Conservation (phyloP, 2,329 filamentous ascomycete genomes). For the Fusarium floridanum region DNA sequence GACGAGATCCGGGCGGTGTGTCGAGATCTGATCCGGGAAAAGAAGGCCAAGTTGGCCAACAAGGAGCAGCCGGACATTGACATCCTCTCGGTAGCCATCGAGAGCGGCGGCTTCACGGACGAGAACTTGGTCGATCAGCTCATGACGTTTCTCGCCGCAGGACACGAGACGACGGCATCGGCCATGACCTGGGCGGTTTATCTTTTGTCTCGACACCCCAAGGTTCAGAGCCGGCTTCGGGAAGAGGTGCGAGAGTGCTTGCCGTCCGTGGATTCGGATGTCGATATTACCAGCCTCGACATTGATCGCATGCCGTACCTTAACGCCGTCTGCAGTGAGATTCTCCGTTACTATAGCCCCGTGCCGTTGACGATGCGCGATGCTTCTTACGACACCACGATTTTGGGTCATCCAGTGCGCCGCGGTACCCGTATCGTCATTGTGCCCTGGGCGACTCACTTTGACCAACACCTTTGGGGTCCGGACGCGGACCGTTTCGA, state of each 20-base stretch:
- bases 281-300: constrained; percentile 58
- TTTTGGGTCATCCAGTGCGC: constrained; percentile 75
- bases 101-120: constrained; percentile 80
- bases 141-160: constrained; percentile 89
- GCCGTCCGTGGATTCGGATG: constrained; percentile 59
- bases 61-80: constrained; percentile 71
- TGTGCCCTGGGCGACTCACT: constrained; percentile 76
- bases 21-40: constrained; percentile 76
- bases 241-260: constrained; percentile 74
- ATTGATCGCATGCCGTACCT: constrained; percentile 84
- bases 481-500: constrained; percentile 79
- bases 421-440: constrained; percentile 79
- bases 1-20: constrained; percentile 74
- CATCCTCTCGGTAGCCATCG: constrained; percentile 84
- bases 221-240: constrained; percentile 75
- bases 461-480: constrained; percentile 79
- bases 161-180: constrained; percentile 83
- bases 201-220: constrained; percentile 73
- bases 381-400: constrained; percentile 72
- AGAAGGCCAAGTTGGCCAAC: constrained; percentile 67
- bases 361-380: constrained; percentile 79
- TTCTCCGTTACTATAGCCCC: constrained; percentile 79
- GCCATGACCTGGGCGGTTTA: constrained; percentile 83
- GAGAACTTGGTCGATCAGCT: constrained; percentile 88
- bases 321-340: constrained; percentile 82